A percentile compares a stretch with the other conserved stretches of the same genome.
Evolutionary conservation across 2,329 filamentous ascomycete species (phyloP).

Genomic region (Aspergillus ochraceus): DNA sequence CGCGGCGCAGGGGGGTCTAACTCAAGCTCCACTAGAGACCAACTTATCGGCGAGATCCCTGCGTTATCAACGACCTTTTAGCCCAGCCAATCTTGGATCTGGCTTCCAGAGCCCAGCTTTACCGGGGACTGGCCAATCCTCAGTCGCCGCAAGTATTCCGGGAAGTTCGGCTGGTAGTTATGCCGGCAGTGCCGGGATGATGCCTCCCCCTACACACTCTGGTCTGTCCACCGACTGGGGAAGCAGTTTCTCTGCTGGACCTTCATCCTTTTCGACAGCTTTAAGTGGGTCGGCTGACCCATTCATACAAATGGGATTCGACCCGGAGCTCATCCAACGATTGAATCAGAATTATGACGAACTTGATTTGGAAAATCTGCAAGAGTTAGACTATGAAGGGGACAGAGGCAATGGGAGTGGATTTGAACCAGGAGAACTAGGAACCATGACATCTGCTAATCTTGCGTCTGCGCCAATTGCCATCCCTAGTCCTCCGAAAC

Average conservation of each 20-base stretch:
- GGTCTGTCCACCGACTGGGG: slow-evolving; percentile 35
- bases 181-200: slow-evolving; percentile 33
- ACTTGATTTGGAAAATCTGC: slow-evolving; percentile 31
- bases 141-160: slow-evolving; percentile 36
- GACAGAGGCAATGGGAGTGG: slow-evolving; percentile 11
- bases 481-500: slow-evolving; percentile 22
- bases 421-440: slow-evolving; percentile 1
- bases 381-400: slow-evolving; percentile 25
- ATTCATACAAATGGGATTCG: slow-evolving; percentile 40
- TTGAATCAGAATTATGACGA: slow-evolving; percentile 37
- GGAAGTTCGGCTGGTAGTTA: slow-evolving; percentile 37
- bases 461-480: slow-evolving; percentile 16
- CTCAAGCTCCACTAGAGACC: slow-evolving; percentile 33
- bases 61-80: slow-evolving; percentile 25
- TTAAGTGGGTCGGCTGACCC: slow-evolving; percentile 30
- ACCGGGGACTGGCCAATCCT: slow-evolving; percentile 32
- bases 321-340: slow-evolving; percentile 38
- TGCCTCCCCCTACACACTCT: slow-evolving; percentile 25
- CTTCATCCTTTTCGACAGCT: slow-evolving; percentile 35
- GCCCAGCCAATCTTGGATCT: slow-evolving; percentile 28
- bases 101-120: slow-evolving; percentile 35
- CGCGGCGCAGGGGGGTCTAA: slow-evolving; percentile 38
- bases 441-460: slow-evolving; percentile 3
- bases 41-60: slow-evolving; percentile 28
- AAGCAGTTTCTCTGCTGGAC: slow-evolving; percentile 30